Evolutionary conservation across 2,329 filamentous ascomycete species (phyloP).

Genomic region (Aureobasidium sp.): DNA sequence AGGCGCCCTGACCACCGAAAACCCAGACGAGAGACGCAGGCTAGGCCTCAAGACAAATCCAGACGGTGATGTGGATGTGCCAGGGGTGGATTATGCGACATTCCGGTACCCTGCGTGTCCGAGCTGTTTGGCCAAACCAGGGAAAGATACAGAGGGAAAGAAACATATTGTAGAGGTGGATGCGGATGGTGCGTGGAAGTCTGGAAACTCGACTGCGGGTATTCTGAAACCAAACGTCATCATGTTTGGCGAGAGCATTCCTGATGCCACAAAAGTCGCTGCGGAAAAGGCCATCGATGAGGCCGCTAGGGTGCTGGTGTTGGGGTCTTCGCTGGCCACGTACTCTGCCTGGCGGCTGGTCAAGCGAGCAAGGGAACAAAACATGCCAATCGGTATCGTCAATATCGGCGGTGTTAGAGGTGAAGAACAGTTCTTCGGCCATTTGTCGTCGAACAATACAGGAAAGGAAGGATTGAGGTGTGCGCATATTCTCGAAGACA

Average conservation of each 20-base stretch:
- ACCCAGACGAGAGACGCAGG: conserved; percentile 57
- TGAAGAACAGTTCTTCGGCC: conserved; percentile 61
- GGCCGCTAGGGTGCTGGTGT: conserved; percentile 63
- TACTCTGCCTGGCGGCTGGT: conserved; percentile 91
- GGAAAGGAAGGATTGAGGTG: conserved; percentile 32
- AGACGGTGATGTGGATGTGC: conserved; percentile 88
- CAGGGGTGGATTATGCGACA: conserved; percentile 75
- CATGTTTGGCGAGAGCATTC: conserved; percentile 93
- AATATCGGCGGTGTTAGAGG: conserved; percentile 80
- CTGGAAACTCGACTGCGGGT: conserved; percentile 47
- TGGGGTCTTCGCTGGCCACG: conserved; percentile 87
- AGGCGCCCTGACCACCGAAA: conserved; percentile 69
- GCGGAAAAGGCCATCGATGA: conserved; percentile 75
- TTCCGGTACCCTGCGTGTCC: conserved; percentile 91
- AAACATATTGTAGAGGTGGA: conserved; percentile 59
- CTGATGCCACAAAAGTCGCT: conserved; percentile 55
- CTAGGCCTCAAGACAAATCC: conserved; percentile 77
- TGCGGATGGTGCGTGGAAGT: conserved; percentile 67
- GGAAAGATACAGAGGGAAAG: conserved; percentile 46
- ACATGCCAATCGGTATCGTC: conserved; percentile 77
- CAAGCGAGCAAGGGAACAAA: conserved; percentile 69
- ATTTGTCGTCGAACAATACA: conserved; percentile 38
- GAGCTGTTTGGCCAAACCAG: conserved; percentile 59
- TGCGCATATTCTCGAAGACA: conserved; percentile 32
- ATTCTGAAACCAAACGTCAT: conserved; percentile 87